Base-by-base conservation (phyloP, 768 basidiomycete species). In the Tylopilus subfusipes region DNA sequence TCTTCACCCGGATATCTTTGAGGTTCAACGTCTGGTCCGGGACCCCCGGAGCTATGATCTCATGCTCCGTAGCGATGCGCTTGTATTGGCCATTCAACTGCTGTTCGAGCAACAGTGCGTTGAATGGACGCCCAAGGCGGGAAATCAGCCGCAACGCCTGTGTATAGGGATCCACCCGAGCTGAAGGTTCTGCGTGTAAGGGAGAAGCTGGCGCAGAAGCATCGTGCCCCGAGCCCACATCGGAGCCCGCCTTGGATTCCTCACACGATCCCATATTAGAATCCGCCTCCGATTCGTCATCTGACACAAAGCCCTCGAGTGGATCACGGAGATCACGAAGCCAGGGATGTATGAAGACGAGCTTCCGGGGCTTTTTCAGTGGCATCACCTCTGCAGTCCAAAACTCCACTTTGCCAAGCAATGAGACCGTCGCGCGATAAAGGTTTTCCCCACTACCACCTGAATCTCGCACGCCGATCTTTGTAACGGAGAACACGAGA, bases 281-380 rank as follows among this genome's bases (percentile, higher is more conserved):
- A 5, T 29, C 29, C 5, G 5, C 10, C 29, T 29, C 29, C 10
- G 5, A 10, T 29, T 29, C 29, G 29, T 29, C 29, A 10, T 42
- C 38, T 6, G 13, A 36, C 2, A n/a, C 29, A 14, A 29, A 27
- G 2, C 16, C 50, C 24, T 45, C 49, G 8, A 25, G 21, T 2
- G 18, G 31, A n/a, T 27, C 38, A 2, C 22, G 3, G 19, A 59
- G 48, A 39, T 53, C 56, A 25, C 21, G 48, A 24, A 57, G 19
- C 56, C 59, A 58, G 2, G 56, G 59, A 14, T 54, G 21, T 4
- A 54, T 52, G 10, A 60, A 53, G 4, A 52, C 11, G 3, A 51
- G 39, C 11, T 33, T 40, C 12, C 42, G 34, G 2, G 49, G 50
- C 14, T 11, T 4, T 7, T 2, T 22, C n/a, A 43, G 6, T 5